These are phyloP conservation scores for Saturnispora halmiae DNA, from an alignment of 805 yeast genomes.

Conservation along the genomic window DNA sequence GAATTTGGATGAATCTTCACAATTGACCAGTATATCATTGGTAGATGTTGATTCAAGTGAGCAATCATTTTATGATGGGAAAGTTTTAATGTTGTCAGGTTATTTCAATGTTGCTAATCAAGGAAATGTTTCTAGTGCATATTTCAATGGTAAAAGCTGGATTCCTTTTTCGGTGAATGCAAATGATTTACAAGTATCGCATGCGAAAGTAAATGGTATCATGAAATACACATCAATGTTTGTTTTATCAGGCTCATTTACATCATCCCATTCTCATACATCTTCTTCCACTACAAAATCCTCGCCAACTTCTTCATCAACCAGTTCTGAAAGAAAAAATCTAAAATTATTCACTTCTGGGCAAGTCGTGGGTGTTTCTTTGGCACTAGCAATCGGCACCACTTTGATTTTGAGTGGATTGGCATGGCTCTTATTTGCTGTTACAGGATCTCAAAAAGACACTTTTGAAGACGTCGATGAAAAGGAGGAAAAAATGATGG, in stretches of 20 bases:
- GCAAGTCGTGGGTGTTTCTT: constrained; percentile 56
- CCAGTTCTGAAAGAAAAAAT: constrained; percentile 2
- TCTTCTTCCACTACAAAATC: constrained; percentile 10
- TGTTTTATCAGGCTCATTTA: constrained; percentile 25
- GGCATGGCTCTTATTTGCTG: constrained; percentile 32
- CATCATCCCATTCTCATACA: constrained; percentile 17
- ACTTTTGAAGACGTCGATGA: constrained; percentile 39
- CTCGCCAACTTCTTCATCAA: constrained; percentile 8
- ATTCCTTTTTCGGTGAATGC: constrained; percentile 49
- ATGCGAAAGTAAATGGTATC: constrained; percentile 23
- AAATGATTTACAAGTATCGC: constrained; percentile 18
- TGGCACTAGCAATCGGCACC: constrained; percentile 57
- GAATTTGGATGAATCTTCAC: constrained; percentile 23
- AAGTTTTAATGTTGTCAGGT: constrained; percentile 53
- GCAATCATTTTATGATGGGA: constrained; percentile 34
- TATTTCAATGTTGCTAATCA: constrained; percentile 36
- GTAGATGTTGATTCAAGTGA: constrained; percentile 22
- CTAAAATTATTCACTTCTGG: constrained; percentile 37
- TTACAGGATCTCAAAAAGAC: constrained; percentile 26
- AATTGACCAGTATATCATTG: constrained; percentile 34
- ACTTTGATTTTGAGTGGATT: constrained; percentile 31
- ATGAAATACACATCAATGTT: constrained; percentile 33
- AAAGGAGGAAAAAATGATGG: constrained; percentile 49
- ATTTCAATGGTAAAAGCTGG: constrained; percentile 62
- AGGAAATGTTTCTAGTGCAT: constrained; percentile 54